Base-by-base conservation (phyloP, 2,329 filamentous ascomycete species). In the Cytospora chrysosperma region DNA sequence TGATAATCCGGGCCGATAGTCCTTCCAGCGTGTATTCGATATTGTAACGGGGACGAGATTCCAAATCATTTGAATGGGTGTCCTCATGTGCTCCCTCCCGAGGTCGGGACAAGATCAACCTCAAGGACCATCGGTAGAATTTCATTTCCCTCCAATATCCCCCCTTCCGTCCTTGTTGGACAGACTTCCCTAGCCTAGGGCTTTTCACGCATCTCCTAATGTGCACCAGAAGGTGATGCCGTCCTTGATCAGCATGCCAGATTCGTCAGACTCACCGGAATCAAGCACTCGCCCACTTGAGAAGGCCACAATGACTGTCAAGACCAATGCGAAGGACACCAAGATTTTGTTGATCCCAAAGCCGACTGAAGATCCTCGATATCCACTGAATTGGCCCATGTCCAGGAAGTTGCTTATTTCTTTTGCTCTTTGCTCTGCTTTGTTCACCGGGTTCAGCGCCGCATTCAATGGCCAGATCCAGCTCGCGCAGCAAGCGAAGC, bases 291-390 rank as follows among this genome's bases (percentile, higher is more conserved):
- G n/a, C 10, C 43, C 43, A 24, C 43, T 12, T 24, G 43, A 47
- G 43, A 47, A 47, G n/a, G 43, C n/a, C n/a, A 21, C 43, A 19
- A 47, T 47, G 43, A 21, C 43, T n/a, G n/a, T 47, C 43, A 47
- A 21, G 43, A 13, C n/a, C 2, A 12, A 47, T 24, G 43, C 43
- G n/a, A 8, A 47, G 43, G 43, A 24, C n/a, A 47, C n/a, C 26
- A 71, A 73, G 15, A 70, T 78, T 52, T 73, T 76, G 32, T 67
- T 78, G n/a, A 75, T 79, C 34, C 77, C 75, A 8, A 69, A 68
- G n/a, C 74, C 75, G 9, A 74, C 70, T 59, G 67, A 69, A 60
- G 70, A 75, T 56, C 68, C 72, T 24, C 63, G 68, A 19, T 75
- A 76, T 63, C n/a, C 32, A 2, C 49, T 75, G 75, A 77, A 77